Evolutionary conservation across 2,329 filamentous ascomycete species (phyloP).

Genomic region (Fusarium sp.): DNA sequence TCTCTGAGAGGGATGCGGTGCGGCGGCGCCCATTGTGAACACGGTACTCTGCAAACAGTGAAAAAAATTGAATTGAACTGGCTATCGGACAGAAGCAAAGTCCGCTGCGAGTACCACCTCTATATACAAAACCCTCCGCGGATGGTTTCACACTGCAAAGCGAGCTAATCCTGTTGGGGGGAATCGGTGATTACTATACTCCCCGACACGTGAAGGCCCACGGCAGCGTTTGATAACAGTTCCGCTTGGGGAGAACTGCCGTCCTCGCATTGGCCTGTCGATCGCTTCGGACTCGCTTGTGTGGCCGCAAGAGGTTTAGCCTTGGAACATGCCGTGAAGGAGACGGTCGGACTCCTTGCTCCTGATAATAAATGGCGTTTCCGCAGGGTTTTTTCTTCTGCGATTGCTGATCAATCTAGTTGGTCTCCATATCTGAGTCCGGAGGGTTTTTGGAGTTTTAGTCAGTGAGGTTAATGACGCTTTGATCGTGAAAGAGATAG

Average conservation of each 20-base stretch:
- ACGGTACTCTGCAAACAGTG: not conserved
- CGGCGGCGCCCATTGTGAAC: not conserved
- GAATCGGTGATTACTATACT: not conserved
- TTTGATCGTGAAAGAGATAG: not conserved
- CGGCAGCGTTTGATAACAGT: not conserved
- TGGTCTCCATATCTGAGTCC: not conserved
- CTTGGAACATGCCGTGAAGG: not conserved
- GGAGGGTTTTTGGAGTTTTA: not conserved
- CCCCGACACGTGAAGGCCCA: not conserved
- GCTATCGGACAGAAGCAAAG: not conserved
- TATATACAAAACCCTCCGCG: not conserved
- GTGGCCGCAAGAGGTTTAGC: not conserved
- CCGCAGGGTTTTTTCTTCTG: not conserved
- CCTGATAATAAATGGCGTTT: not conserved
- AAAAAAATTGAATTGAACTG: not conserved
- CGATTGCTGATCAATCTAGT: fast-evolving
- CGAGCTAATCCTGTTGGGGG: not conserved
- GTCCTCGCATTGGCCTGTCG: not conserved
- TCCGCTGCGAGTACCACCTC: not conserved
- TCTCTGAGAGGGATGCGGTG: not conserved
- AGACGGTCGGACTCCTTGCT: not conserved
- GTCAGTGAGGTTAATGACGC: not conserved
- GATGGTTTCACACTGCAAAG: fast-evolving
- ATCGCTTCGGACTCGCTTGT: not conserved
- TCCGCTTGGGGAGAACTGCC: not conserved